A percentile compares a stretch with the other conserved stretches of the same genome.
Evolutionary conservation across 495 filamentous ascomycete genomes (phyloP).

Genomic region (Aspergillus mulundensis): DNA sequence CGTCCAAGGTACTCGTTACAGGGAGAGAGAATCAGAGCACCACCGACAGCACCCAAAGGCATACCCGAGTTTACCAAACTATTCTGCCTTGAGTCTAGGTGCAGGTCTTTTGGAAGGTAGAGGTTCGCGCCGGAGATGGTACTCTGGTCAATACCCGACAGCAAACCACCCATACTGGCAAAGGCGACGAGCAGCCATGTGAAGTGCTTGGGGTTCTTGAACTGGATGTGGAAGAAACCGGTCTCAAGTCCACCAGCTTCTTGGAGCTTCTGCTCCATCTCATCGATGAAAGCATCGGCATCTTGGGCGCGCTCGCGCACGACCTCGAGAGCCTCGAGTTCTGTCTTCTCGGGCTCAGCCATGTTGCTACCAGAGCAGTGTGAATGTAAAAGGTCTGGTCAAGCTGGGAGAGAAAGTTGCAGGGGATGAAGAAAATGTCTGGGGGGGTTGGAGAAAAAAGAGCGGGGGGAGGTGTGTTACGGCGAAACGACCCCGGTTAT

Average conservation of each 20-base stretch:
- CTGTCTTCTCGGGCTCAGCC: constrained; percentile 2
- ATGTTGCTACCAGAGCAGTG: background rate
- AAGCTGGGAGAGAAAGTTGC: background rate
- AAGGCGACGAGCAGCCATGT: constrained; percentile 60
- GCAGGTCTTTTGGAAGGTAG: constrained; percentile 46
- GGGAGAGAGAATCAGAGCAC: constrained; percentile 54
- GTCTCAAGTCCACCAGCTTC: constrained; percentile 3
- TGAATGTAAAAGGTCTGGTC: background rate
- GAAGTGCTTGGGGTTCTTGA: constrained; percentile 42
- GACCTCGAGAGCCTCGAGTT: constrained; percentile 7
- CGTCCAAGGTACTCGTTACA: constrained; percentile 56
- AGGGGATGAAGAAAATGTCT: background rate
- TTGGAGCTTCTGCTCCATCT: constrained; percentile 5
- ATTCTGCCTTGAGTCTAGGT: constrained; percentile 39
- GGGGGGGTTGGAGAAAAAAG: background rate
- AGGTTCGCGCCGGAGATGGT: constrained; percentile 59
- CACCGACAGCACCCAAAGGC: constrained; percentile 57
- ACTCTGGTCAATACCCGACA: constrained; percentile 60
- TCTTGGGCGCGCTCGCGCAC: constrained; percentile 6
- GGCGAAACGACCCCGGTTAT: background rate
- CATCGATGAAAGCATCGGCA: constrained; percentile 2
- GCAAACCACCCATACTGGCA: constrained; percentile 58
- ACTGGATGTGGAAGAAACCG: constrained; percentile 8
- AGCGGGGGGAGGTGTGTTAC: background rate
- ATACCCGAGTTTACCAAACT: constrained; percentile 57